Conservation (phyloP, 2,329 filamentous ascomycete genomes). For the Zasmidium angulare region DNA sequence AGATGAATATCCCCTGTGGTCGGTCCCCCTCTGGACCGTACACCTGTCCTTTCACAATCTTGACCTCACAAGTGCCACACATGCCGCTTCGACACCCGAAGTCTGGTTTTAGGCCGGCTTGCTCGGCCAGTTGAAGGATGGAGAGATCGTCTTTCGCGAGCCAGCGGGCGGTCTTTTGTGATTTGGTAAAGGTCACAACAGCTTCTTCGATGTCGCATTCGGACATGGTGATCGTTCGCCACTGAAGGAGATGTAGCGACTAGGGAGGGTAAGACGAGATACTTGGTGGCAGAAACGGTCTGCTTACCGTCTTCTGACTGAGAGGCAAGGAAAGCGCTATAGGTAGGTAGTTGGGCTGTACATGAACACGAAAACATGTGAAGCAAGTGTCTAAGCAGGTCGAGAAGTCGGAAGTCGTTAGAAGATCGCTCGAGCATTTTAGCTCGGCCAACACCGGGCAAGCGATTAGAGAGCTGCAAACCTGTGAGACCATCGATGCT, state of each 20-base stretch:
- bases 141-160: constrained; percentile 21
- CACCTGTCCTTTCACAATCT: constrained; percentile 25
- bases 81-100: constrained; percentile 27
- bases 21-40: constrained; percentile 24
- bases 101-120: constrained; percentile 23
- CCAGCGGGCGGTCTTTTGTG: constrained; percentile 22
- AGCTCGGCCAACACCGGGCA: neutral
- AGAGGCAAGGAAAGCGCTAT: too few species aligned
- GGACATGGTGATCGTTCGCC: too few species aligned
- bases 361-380: too few species aligned
- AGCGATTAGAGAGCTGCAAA: neutral
- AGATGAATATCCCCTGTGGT: constrained; percentile 26
- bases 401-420: too few species aligned
- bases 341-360: too few species aligned
- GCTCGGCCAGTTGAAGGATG: constrained; percentile 27
- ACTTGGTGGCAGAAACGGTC: too few species aligned
- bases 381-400: too few species aligned
- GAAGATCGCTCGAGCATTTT: too few species aligned
- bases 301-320: too few species aligned
- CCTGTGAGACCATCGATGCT: neutral
- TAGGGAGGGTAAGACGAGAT: too few species aligned
- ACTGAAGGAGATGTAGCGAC: too few species aligned
- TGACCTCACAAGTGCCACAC: constrained; percentile 22
- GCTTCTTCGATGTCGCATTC: constrained; percentile 27
- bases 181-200: constrained; percentile 22